Evolutionary conservation across 768 basidiomycete species (phyloP).

Genomic region (Paxillus rubicundulus): DNA sequence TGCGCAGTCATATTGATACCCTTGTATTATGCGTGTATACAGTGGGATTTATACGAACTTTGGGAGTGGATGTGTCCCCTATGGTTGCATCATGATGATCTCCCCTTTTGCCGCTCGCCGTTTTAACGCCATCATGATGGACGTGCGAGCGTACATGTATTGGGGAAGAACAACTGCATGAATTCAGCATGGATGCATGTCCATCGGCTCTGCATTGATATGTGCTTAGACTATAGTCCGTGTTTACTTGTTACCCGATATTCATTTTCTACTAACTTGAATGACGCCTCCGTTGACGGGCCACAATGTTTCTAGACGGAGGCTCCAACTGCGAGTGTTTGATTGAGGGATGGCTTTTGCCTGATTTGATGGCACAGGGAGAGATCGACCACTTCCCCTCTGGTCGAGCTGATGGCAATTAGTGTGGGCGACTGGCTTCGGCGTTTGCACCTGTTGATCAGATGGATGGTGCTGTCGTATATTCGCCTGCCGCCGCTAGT

Average conservation of each 20-base stretch:
- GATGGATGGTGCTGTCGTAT: too few relatives aligned
- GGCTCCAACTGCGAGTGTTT: too few relatives aligned
- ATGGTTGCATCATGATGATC: not conserved
- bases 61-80: not conserved
- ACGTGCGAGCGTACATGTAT: slow-evolving; percentile 6
- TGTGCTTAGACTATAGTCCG: not conserved
- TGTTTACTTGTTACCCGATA: slow-evolving; percentile 14
- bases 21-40: too few relatives aligned
- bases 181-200: slow-evolving; percentile 11
- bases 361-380: too few relatives aligned
- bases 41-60: not conserved
- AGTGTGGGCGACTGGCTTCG: too few relatives aligned
- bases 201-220: slow-evolving; percentile 1
- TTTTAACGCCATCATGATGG: not conserved
- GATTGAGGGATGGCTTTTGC: too few relatives aligned
- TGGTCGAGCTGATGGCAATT: too few relatives aligned
- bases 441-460: too few relatives aligned
- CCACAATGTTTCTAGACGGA: too few relatives aligned
- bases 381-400: too few relatives aligned
- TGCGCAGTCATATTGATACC: not conserved
- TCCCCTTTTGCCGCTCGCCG: slow-evolving; percentile 10
- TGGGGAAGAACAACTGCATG: slow-evolving; percentile 9
- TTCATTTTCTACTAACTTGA: not conserved
- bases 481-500: too few relatives aligned
- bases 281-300: too few relatives aligned